These are phyloP conservation scores for Aegilops sharonensis DNA, from an alignment of 176 grass and related monocot species.

Conservation along the genomic window DNA sequence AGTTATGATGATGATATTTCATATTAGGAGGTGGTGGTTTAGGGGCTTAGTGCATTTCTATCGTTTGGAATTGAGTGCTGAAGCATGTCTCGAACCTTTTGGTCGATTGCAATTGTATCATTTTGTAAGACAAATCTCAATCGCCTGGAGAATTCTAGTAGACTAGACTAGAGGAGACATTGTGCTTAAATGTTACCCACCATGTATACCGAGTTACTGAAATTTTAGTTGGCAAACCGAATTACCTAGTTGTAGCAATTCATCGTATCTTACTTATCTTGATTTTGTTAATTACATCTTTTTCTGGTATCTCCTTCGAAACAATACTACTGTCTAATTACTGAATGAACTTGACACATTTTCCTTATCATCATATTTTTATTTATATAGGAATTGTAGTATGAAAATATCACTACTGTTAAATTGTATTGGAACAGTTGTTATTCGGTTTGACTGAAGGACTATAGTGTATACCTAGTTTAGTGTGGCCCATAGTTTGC, in stretches of 20 bases:
- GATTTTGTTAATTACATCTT: background rate
- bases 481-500: background rate
- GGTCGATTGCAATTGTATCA: background rate
- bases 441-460: constrained; percentile 17
- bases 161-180: background rate
- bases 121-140: background rate
- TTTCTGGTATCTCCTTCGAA: background rate
- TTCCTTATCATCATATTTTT: background rate
- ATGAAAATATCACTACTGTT: background rate
- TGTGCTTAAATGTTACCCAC: background rate
- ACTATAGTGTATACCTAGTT: background rate
- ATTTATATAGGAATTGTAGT: background rate
- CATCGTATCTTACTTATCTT: background rate
- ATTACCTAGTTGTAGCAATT: background rate
- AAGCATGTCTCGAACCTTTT: background rate
- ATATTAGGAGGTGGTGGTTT: background rate
- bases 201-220: background rate
- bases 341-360: background rate
- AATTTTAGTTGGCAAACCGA: background rate
- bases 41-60: background rate
- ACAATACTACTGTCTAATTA: background rate
- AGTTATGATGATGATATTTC: background rate
- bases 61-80: background rate
- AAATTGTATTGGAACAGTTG: background rate
- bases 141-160: background rate